Evolutionary conservation across 2,329 filamentous ascomycete genomes (phyloP).

Genomic region (Arthrobotrys megalospora): DNA sequence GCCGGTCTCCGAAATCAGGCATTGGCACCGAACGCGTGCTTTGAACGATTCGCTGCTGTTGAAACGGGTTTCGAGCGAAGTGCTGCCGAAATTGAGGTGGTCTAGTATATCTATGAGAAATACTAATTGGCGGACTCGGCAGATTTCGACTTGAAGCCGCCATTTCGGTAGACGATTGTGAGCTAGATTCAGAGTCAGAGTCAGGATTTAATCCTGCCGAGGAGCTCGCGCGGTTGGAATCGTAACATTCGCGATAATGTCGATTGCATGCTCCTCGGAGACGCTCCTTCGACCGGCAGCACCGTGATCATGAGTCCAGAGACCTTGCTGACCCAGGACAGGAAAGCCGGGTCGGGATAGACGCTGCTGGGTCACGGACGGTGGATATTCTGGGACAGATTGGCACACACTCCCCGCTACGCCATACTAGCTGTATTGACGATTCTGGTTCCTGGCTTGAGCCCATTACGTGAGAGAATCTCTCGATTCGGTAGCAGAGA

Average conservation of each 20-base stretch:
- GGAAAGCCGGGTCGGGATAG: constrained; percentile 20
- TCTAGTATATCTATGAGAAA: not conserved
- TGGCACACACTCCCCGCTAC: constrained; percentile 26
- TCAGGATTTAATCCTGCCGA: not conserved
- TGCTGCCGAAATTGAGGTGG: constrained; percentile 12
- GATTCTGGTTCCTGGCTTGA: constrained; percentile 39
- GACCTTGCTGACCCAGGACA: constrained; percentile 6
- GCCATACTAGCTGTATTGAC: constrained; percentile 25
- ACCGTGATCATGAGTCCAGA: constrained; percentile 30
- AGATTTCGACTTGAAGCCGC: constrained; percentile 6
- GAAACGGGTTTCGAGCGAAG: constrained; percentile 35
- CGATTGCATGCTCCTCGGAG: constrained; percentile 39
- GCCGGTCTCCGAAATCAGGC: constrained; percentile 19
- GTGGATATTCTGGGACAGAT: constrained; percentile 14
- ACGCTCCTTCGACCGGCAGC: constrained; percentile 13
- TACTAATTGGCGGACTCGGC: not conserved
- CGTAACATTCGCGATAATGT: constrained; percentile 6
- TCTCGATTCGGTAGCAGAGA: constrained; percentile 45
- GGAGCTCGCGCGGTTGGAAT: constrained; percentile 13
- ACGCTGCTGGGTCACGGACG: constrained; percentile 30
- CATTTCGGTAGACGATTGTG: not conserved
- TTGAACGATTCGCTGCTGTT: constrained; percentile 56
- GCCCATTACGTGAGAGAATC: constrained; percentile 61
- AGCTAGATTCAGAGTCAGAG: not conserved
- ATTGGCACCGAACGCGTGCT: constrained; percentile 47